These are phyloP conservation scores for Naegleria fowleri DNA, from an alignment of 208 protist species.

Conservation along the genomic window DNA sequence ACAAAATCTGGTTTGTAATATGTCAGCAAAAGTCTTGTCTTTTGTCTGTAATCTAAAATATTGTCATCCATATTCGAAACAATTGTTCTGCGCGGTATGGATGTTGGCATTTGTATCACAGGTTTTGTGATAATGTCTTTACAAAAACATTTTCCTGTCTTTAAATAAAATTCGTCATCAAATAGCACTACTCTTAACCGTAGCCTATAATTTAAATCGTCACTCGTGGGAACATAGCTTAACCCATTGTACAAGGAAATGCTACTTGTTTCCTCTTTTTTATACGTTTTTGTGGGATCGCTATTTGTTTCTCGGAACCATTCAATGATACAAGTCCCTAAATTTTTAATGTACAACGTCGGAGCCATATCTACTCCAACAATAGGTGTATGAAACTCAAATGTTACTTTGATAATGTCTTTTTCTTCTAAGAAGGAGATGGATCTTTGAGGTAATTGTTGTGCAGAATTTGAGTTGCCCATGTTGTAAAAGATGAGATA, in stretches of 20 bases:
- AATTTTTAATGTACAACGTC: background rate
- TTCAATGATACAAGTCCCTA: background rate
- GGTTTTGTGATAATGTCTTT: background rate
- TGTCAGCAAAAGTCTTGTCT: background rate
- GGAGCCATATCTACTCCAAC: background rate
- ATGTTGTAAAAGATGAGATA: background rate
- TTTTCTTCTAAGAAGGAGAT: background rate
- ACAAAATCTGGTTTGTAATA: constrained; percentile 3
- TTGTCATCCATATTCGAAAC: background rate
- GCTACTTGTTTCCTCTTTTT: background rate
- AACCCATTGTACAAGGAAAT: background rate
- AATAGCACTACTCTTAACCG: background rate
- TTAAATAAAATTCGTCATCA: constrained; percentile 1
- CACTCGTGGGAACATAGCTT: background rate
- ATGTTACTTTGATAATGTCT: background rate
- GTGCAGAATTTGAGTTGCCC: background rate
- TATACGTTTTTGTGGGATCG: background rate
- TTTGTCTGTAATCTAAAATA: background rate
- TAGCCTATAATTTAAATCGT: background rate
- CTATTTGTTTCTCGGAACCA: background rate
- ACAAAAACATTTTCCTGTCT: background rate
- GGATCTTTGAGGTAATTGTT: background rate
- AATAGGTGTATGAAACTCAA: background rate
- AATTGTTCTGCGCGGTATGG: background rate
- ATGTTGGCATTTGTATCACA: background rate